Conservation (phyloP, 129 eudicot species). For the Saposhnikovia divaricata region DNA sequence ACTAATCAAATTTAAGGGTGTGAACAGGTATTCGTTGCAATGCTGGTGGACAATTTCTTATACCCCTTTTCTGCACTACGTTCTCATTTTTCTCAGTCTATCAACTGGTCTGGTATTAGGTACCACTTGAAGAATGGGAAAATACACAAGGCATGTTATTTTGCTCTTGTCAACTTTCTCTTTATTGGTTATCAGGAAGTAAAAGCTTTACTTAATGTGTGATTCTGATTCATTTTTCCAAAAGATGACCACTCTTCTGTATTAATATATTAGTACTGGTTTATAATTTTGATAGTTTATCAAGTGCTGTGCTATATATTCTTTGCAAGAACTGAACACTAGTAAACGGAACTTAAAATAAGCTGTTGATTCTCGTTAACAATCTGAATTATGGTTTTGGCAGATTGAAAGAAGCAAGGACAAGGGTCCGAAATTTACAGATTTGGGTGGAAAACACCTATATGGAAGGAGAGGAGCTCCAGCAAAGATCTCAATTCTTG, state of each 20-base stretch:
- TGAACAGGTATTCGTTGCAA: conserved; percentile 82
- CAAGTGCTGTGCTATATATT: not conserved
- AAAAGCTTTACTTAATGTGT: not conserved
- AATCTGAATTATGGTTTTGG: conserved; percentile 3
- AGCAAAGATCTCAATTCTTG: conserved; percentile 51
- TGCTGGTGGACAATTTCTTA: conserved; percentile 89
- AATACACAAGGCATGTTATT: conserved; percentile 55
- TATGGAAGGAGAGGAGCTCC: conserved; percentile 61
- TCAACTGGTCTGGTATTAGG: conserved; percentile 96
- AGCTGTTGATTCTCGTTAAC: not conserved
- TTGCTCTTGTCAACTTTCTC: not conserved
- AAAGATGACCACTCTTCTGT: not conserved
- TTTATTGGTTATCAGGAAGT: not conserved
- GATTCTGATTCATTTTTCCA: not conserved
- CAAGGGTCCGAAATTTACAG: conserved; percentile 80
- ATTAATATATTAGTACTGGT: not conserved
- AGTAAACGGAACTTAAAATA: not conserved
- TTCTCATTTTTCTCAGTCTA: conserved; percentile 87
- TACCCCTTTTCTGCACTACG: conserved; percentile 82
- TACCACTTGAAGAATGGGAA: conserved; percentile 89
- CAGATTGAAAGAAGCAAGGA: conserved; percentile 86
- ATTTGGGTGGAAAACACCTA: conserved; percentile 78
- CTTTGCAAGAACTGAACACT: not conserved
- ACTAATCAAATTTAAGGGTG: not conserved
- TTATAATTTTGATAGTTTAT: not conserved